Conservation (phyloP, 1,284 basidiomycete species). For the Schizopora paradoxa region DNA sequence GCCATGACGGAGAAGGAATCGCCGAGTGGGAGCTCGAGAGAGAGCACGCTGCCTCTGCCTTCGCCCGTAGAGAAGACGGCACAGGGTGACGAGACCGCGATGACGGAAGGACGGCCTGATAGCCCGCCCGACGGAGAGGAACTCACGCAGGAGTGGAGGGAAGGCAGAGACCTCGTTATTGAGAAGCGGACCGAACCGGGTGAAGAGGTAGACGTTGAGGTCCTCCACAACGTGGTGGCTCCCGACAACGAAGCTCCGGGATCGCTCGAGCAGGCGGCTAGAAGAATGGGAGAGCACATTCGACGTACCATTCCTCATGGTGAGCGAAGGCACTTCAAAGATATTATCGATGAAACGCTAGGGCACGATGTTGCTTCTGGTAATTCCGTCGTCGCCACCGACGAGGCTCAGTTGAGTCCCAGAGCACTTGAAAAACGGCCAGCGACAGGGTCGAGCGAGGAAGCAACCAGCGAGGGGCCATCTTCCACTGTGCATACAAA, state of each 20-base stretch:
- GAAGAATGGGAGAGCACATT: slow-evolving; percentile 5
- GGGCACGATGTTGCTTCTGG: too few relatives aligned
- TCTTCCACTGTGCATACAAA: background rate
- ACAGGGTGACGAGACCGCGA: slow-evolving; percentile 22
- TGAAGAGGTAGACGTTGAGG: slow-evolving; percentile 47
- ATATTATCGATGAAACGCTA: too few relatives aligned
- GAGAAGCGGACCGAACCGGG: slow-evolving; percentile 54
- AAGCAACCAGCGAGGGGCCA: too few relatives aligned
- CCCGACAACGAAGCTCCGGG: slow-evolving; percentile 12
- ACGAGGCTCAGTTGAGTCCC: background rate
- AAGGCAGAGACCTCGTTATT: slow-evolving; percentile 63
- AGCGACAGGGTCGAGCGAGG: too few relatives aligned
- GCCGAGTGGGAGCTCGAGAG: slow-evolving; percentile 23
- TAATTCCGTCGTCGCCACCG: background rate
- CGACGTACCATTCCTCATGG: too few relatives aligned
- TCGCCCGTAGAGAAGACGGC: slow-evolving; percentile 4
- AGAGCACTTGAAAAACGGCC: too few relatives aligned
- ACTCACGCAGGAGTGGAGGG: slow-evolving; percentile 52
- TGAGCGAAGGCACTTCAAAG: too few relatives aligned
- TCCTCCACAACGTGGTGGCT: slow-evolving; percentile 19
- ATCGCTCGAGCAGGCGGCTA: slow-evolving; percentile 5
- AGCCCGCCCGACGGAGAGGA: slow-evolving; percentile 42
- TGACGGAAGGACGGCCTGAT: slow-evolving; percentile 27
- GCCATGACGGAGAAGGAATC: slow-evolving; percentile 29
- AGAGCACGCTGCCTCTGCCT: slow-evolving; percentile 19